Base-by-base conservation (phyloP, 495 filamentous ascomycete species). In the Trichoderma virens region DNA sequence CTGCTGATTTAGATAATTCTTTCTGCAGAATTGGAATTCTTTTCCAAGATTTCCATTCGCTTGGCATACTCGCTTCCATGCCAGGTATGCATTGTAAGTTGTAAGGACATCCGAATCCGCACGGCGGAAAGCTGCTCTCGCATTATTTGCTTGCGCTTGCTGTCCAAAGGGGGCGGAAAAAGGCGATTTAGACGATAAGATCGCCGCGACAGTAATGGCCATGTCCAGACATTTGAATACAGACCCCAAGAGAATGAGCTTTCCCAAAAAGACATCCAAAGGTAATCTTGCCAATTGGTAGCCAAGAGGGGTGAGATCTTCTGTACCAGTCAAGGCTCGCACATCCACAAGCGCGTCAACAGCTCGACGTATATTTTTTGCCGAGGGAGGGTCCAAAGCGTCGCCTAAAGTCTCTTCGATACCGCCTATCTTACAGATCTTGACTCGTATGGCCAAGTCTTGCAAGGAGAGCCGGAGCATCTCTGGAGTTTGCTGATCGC, bases 301-400 rank as follows among this genome's bases (percentile, higher is more conserved):
- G 30, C 94, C 94, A 16, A 98, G 80, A 3, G 91, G 83, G 1
- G 94, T 98, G 30, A 98, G 80, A 59, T 91, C 89, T 73, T 98
- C 93, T 1, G 79, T 71, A 27, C 80, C 70, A 1, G 90, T 97
- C 35, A 98, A 82, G 5, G 94, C 94, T 71, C 92, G 90, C 28
- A 97, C 93, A 71, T 98, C 94, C 64, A 97, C 85, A 8, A 98
- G 81, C 7, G 92, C 89, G 71, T 97, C 93, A 64, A 98, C 89
- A 2, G 94, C 93, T 27, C 93, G 83, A 31, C 88, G 89, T 56
- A 98, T 93, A 66, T 97, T 98, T 74, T 90, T 96, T 0, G 89
- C 81, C 2, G 87, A 91, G 0, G 94, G 94, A 0, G 93, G 89
- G 71, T 98, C 94, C 23, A 98, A 78, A 8, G 94, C 94, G 73